Percentiles rank a stretch among this genome's conserved stretches.
Evolutionary conservation across 805 yeast species (phyloP).

Genomic region (Isabelozyma rhagii): DNA sequence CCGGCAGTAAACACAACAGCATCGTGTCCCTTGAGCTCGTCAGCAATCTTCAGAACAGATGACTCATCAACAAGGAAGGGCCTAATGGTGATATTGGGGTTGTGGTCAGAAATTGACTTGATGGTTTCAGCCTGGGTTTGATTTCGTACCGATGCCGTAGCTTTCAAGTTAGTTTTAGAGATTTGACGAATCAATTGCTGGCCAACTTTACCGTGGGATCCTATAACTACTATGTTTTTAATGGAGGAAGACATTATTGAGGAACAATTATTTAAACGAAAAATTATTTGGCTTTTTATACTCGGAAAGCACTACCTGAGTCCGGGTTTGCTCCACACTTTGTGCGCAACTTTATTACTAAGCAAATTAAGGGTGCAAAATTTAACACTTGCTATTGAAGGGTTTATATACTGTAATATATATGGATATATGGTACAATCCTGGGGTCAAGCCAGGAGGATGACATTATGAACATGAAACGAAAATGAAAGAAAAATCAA

Average conservation of each 20-base stretch:
- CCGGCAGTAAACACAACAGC: constrained; percentile 64
- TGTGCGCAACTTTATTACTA: too few relatives aligned
- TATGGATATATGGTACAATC: background rate
- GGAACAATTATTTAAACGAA: background rate
- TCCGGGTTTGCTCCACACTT: too few relatives aligned
- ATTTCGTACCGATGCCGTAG: constrained; percentile 45
- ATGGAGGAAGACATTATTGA: background rate
- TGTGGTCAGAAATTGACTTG: constrained; percentile 28
- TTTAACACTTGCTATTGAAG: background rate
- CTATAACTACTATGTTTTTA: constrained; percentile 34
- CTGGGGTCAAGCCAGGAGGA: background rate
- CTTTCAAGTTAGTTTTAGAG: constrained; percentile 16
- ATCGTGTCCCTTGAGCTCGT: constrained; percentile 43
- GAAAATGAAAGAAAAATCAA: background rate
- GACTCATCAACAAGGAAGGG: constrained; percentile 38
- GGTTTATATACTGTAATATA: background rate
- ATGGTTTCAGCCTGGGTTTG: constrained; percentile 43
- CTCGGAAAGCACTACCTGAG: too few relatives aligned
- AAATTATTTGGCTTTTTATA: too few relatives aligned
- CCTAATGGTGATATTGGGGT: constrained; percentile 23
- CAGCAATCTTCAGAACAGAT: constrained; percentile 28
- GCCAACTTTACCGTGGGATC: constrained; percentile 66
- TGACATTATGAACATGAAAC: background rate
- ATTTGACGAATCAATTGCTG: constrained; percentile 37
- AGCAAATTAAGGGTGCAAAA: background rate